Conservation (phyloP, 2,329 filamentous ascomycete genomes). For the Pseudopyrenochaeta lycopersici region DNA sequence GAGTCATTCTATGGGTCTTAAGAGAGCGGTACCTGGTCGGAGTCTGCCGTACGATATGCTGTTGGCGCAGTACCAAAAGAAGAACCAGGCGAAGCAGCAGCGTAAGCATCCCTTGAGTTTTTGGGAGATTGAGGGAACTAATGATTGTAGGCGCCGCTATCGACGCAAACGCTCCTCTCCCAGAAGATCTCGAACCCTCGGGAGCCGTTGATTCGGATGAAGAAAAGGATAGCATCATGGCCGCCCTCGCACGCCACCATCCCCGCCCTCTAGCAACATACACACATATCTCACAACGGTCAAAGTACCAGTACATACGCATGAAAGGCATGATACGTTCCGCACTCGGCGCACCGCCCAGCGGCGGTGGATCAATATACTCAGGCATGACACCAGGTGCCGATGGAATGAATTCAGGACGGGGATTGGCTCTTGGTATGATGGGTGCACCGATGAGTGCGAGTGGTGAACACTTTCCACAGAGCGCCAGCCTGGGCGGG, state of each 20-base stretch:
- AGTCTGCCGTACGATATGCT: slow-evolving; percentile 94
- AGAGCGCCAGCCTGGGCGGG: slow-evolving; percentile 35
- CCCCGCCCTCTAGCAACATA: slow-evolving; percentile 81
- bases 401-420: slow-evolving; percentile 31
- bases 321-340: slow-evolving; percentile 71
- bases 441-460: slow-evolving; percentile 43
- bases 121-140: too few relatives aligned
- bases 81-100: slow-evolving; percentile 98
- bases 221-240: slow-evolving; percentile 90
- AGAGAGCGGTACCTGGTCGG: slow-evolving; percentile 84
- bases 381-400: slow-evolving; percentile 29
- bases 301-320: slow-evolving; percentile 69
- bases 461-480: slow-evolving; percentile 41
- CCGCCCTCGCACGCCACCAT: slow-evolving; percentile 74
- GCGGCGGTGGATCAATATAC: slow-evolving; percentile 30
- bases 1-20: slow-evolving; percentile 93
- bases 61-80: slow-evolving; percentile 76
- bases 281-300: slow-evolving; percentile 58
- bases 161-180: slow-evolving; percentile 89
- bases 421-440: slow-evolving; percentile 39
- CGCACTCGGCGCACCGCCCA: slow-evolving; percentile 60
- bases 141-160: slow-evolving; percentile 69
- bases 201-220: slow-evolving; percentile 91
- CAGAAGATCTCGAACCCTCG: slow-evolving; percentile 78
- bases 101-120: slow-evolving; percentile 59